Evolutionary conservation across 345 rosid species (phyloP).

Genomic region (Euphorbia tirucalli): DNA sequence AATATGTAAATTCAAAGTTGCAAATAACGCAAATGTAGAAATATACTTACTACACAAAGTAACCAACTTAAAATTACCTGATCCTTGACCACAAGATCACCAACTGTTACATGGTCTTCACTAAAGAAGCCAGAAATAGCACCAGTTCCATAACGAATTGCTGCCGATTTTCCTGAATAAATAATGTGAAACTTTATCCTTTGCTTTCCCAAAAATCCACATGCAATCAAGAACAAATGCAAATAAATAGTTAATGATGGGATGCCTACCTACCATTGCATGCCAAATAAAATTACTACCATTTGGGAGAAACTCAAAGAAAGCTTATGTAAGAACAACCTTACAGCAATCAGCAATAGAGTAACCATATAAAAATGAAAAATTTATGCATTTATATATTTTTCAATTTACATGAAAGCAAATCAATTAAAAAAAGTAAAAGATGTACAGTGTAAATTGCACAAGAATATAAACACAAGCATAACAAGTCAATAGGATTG

Average conservation of each 20-base stretch:
- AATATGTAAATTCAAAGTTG: conserved; percentile 7
- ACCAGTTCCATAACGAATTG: conserved; percentile 86
- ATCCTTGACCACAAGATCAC: conserved; percentile 65
- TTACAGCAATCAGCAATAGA: not conserved
- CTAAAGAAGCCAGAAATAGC: conserved; percentile 70
- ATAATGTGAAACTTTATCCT: conserved; percentile 1
- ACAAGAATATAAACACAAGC: not conserved
- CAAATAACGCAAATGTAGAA: not conserved
- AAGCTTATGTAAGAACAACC: not conserved
- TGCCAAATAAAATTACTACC: not conserved
- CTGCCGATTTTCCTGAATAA: conserved; percentile 59
- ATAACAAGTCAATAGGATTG: not conserved
- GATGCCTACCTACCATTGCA: not conserved
- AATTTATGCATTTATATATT: not conserved
- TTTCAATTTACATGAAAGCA: not conserved
- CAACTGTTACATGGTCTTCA: conserved; percentile 69
- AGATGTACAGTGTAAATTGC: not conserved
- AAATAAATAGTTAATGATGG: not conserved
- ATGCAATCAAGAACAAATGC: not conserved
- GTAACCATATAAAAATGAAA: not conserved
- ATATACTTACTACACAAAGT: not conserved
- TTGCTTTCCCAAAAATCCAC: not conserved
- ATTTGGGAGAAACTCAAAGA: not conserved
- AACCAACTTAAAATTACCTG: conserved; percentile 44
- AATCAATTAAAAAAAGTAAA: not conserved